Percentiles rank a stretch among this genome's conserved stretches.
Evolutionary conservation across 176 grass and related monocot genomes (phyloP).

Genomic region (Eremochloa ophiuroides): DNA sequence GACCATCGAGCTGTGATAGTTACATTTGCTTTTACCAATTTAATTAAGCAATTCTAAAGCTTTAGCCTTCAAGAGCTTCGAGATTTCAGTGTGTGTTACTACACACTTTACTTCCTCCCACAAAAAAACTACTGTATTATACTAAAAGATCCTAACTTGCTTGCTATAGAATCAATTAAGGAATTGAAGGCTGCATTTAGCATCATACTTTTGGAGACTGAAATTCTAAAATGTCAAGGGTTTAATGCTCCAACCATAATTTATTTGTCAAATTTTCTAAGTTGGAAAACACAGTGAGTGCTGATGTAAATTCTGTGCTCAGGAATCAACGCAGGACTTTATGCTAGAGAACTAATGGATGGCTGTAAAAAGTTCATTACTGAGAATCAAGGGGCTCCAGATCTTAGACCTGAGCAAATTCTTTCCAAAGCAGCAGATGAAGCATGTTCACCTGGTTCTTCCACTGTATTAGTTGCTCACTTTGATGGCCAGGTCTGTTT

Average conservation of each 20-base stretch:
- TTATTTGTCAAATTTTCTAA: neutral
- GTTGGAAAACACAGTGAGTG: neutral
- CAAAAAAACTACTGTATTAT: neutral
- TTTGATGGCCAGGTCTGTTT: constrained; percentile 86
- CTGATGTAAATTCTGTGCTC: constrained; percentile 7
- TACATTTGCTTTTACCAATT: neutral
- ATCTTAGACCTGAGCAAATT: constrained; percentile 53
- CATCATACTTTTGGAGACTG: constrained; percentile 1
- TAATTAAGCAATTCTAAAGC: neutral
- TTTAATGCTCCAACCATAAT: neutral
- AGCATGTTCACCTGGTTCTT: constrained; percentile 77
- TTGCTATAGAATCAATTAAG: neutral
- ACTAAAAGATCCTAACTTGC: neutral
- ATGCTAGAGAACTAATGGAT: constrained; percentile 86
- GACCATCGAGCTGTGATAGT: neutral
- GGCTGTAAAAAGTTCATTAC: constrained; percentile 51
- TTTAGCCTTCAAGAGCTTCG: neutral
- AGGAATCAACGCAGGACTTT: constrained; percentile 87
- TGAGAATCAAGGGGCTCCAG: constrained; percentile 33
- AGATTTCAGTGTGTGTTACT: neutral
- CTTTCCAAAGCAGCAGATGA: constrained; percentile 64
- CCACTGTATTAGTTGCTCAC: constrained; percentile 82
- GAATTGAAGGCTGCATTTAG: neutral
- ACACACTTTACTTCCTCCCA: neutral
- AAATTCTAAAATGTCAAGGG: constrained; percentile 16